These are phyloP conservation scores for Knoxia roxburghii DNA, from an alignment of 257 asterid genomes.

Conservation along the genomic window DNA sequence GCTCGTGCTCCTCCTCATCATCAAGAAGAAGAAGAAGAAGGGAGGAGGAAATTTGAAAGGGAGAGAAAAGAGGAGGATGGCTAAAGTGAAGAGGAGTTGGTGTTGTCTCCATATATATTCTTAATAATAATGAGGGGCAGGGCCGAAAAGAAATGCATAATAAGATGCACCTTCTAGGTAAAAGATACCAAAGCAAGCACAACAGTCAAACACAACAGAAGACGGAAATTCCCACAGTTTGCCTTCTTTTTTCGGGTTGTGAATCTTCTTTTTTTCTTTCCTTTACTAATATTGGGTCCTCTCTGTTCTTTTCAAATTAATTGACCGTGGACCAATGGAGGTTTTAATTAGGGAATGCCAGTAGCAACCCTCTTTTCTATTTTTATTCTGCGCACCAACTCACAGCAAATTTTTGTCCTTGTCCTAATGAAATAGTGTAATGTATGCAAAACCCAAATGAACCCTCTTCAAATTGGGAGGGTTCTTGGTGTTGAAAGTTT, in stretches of 20 bases:
- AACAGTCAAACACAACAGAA: slow-evolving; percentile 6
- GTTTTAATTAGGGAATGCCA: slow-evolving; percentile 4
- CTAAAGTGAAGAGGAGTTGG: no score
- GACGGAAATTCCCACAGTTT: background rate
- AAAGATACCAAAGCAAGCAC: no score
- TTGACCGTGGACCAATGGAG: slow-evolving; percentile 23
- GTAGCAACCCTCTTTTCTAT: background rate
- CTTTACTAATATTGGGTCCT: background rate
- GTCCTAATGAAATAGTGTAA: no score
- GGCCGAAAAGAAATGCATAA: no score
- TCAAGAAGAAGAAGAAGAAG: no score
- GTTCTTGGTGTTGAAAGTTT: no score
- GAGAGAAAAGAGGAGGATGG: slow-evolving; percentile 6
- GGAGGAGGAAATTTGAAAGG: slow-evolving; percentile 11
- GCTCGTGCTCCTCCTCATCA: slow-evolving; percentile 14
- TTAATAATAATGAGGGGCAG: no score
- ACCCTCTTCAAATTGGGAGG: no score
- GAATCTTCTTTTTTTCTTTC: slow-evolving; percentile 1
- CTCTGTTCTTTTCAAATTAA: slow-evolving; percentile 2
- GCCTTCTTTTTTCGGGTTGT: no score
- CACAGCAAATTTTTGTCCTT: background rate
- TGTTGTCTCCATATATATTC: no score
- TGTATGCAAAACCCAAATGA: slow-evolving; percentile 2
- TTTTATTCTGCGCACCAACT: background rate
- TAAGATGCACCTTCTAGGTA: no score